phyloP scores from a whole-genome alignment of 2,329 filamentous ascomycete species.

The Fusarium nurragi region DNA sequence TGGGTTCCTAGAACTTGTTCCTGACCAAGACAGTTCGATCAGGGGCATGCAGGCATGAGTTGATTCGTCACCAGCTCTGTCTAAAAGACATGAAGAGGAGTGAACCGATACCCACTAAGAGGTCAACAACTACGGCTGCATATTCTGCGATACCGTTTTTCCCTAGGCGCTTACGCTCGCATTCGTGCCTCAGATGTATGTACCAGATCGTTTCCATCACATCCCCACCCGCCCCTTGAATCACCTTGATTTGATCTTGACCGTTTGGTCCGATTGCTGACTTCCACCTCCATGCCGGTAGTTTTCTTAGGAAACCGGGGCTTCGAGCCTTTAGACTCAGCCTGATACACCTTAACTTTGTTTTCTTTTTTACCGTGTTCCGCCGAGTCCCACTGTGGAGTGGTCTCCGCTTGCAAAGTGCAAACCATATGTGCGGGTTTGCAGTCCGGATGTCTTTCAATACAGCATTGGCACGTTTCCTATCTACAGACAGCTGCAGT shows the following conservation, averaged over 20 bases:
- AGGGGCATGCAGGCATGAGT: neutral
- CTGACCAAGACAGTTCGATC: neutral
- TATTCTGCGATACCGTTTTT: neutral
- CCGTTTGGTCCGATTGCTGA: neutral
- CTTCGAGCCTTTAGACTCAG: constrained; percentile 4
- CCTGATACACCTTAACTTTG: constrained; percentile 24
- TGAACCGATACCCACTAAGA: neutral
- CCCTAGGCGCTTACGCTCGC: constrained; percentile 14
- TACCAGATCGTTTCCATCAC: constrained; percentile 22
- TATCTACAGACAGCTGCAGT: constrained; percentile 6
- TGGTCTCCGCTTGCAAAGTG: neutral
- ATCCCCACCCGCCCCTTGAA: constrained; percentile 32
- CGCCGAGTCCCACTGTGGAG: constrained; percentile 14
- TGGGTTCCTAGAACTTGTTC: too few relatives aligned
- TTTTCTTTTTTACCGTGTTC: constrained; percentile 13
- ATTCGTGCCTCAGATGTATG: neutral
- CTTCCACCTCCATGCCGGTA: neutral
- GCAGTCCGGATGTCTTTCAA: constrained; percentile 9
- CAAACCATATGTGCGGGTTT: constrained; percentile 15
- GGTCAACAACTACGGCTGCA: neutral
- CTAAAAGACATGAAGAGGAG: neutral
- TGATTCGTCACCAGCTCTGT: neutral
- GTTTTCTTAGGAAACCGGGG: constrained; percentile 8
- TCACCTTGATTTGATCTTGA: constrained; percentile 23
- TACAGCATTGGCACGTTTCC: constrained; percentile 28